Evolutionary conservation across 768 basidiomycete species (phyloP).

Genomic region (Trametes villosa): DNA sequence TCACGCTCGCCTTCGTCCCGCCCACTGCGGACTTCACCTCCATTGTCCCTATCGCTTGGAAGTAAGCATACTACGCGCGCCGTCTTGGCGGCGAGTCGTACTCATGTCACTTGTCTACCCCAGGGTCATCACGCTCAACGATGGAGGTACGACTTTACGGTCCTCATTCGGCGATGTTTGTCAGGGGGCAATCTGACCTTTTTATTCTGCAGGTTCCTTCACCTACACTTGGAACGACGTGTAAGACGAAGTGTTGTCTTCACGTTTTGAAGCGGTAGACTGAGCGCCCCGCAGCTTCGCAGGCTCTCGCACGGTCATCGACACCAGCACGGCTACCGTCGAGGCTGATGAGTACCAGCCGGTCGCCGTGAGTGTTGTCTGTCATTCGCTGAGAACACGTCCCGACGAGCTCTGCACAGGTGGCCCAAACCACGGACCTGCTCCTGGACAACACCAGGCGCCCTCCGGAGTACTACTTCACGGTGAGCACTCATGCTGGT

Average conservation of each 20-base stretch:
- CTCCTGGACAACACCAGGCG: background rate
- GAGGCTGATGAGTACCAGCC: no score
- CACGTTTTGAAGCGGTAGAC: no score
- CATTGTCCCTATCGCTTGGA: background rate
- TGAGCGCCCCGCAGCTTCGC: no score
- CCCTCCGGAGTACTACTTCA: background rate
- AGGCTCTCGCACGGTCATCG: no score
- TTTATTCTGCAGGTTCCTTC: background rate
- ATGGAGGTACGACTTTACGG: background rate
- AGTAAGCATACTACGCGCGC: background rate
- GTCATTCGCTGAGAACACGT: background rate
- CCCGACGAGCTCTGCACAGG: background rate
- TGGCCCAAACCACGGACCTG: background rate
- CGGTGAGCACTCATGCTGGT: background rate
- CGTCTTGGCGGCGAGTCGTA: background rate
- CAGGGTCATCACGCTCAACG: background rate
- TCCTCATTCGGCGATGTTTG: background rate
- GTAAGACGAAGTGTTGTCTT: no score
- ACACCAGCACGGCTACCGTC: no score
- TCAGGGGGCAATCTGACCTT: no score
- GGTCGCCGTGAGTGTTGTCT: background rate
- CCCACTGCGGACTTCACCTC: background rate
- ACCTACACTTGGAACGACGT: no score
- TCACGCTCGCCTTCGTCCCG: conserved; percentile 1
- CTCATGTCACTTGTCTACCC: background rate